phyloP scores from a whole-genome alignment of 257 asterid species.

The Fraxinus anomala region DNA sequence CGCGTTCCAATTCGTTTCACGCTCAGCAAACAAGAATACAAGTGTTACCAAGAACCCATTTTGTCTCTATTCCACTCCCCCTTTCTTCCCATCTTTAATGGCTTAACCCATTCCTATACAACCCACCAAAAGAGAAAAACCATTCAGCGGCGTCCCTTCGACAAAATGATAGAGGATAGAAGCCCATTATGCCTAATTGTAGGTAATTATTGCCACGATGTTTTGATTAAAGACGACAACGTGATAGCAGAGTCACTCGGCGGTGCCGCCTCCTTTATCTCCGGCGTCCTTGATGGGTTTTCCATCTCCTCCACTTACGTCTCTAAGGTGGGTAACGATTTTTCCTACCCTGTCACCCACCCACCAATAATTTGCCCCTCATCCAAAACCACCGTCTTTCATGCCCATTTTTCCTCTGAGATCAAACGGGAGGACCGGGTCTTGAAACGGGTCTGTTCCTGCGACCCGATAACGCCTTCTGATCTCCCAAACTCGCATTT shows the following conservation, averaged over 20 bases:
- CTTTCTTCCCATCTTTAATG: background rate
- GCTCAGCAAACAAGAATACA: background rate
- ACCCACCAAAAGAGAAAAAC: slow-evolving; percentile 1
- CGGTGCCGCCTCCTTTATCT: slow-evolving; percentile 88
- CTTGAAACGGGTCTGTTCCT: slow-evolving; percentile 62
- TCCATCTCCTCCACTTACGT: slow-evolving; percentile 55
- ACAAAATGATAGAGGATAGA: background rate
- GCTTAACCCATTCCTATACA: slow-evolving; percentile 10
- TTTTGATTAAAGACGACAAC: slow-evolving; percentile 66
- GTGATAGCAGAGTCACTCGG: slow-evolving; percentile 78
- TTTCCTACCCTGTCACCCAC: slow-evolving; percentile 57
- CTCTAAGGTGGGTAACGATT: slow-evolving; percentile 82
- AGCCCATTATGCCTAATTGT: slow-evolving; percentile 57
- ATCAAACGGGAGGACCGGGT: slow-evolving; percentile 69
- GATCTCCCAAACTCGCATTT: slow-evolving; percentile 65
- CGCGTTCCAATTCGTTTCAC: background rate
- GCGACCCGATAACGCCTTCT: slow-evolving; percentile 61
- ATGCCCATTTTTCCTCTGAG: slow-evolving; percentile 73
- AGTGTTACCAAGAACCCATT: background rate
- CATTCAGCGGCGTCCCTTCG: background rate
- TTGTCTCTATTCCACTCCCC: background rate
- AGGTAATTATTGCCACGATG: slow-evolving; percentile 95
- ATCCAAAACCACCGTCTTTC: slow-evolving; percentile 70
- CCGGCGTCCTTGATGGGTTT: slow-evolving; percentile 75
- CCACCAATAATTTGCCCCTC: slow-evolving; percentile 43